Conservation (phyloP, 257 asterid genomes). For the Nemophila menziesii region DNA sequence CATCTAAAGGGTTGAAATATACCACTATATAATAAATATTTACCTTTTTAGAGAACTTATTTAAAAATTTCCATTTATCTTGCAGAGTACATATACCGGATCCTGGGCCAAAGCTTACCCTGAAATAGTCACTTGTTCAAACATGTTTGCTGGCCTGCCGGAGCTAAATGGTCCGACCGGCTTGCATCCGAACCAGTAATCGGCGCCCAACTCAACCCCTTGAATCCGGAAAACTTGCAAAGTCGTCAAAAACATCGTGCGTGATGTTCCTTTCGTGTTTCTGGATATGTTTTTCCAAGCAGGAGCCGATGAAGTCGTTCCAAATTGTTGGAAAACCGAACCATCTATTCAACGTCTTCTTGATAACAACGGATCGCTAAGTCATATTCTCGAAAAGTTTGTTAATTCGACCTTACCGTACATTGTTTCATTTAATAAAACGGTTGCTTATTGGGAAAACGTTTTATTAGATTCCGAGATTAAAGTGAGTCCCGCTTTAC, state of each 20-base stretch:
- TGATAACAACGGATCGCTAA: constrained; percentile 53
- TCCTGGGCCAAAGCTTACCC: constrained; percentile 95
- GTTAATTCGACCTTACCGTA: constrained; percentile 57
- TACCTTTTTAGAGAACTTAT: constrained; percentile 46
- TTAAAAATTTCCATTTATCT: no score
- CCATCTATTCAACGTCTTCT: constrained; percentile 38
- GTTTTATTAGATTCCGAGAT: constrained; percentile 40
- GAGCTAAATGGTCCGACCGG: constrained; percentile 39
- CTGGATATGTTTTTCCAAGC: constrained; percentile 71
- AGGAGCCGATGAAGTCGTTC: constrained; percentile 73
- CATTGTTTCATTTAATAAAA: constrained; percentile 57
- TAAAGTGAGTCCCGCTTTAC: constrained; percentile 42
- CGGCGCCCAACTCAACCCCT: constrained; percentile 86
- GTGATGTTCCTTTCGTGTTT: constrained; percentile 45
- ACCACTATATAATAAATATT: no score
- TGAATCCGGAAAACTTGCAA: constrained; percentile 52
- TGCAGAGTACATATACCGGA: constrained; percentile 89
- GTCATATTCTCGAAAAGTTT: constrained; percentile 55
- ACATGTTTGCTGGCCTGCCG: constrained; percentile 88
- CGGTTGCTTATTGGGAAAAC: constrained; percentile 88
- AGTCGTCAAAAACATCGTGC: constrained; percentile 48
- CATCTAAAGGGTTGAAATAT: no score
- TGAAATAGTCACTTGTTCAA: constrained; percentile 62
- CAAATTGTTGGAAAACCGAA: constrained; percentile 76
- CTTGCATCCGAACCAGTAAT: constrained; percentile 85